Conservation (phyloP, 176 grass and related monocot species). For the Tuctoria greenei region DNA sequence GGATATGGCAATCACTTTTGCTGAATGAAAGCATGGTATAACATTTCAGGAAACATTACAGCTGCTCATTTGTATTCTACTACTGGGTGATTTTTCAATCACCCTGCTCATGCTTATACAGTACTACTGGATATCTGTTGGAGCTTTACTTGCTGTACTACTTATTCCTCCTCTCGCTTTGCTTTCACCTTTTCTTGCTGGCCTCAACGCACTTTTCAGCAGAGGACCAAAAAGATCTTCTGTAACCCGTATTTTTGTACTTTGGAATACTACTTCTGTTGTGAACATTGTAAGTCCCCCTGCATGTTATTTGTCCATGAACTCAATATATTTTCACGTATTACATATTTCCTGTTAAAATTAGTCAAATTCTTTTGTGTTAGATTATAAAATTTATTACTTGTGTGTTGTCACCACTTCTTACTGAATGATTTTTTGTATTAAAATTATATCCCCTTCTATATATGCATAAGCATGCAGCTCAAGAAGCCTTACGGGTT, state of each 20-base stretch:
- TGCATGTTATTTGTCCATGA: neutral
- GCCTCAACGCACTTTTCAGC: conserved; percentile 94
- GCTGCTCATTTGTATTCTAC: conserved; percentile 76
- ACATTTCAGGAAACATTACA: conserved; percentile 88
- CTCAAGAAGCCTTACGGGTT: neutral
- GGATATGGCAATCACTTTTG: neutral
- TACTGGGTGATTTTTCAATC: conserved; percentile 84
- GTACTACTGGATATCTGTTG: conserved; percentile 96
- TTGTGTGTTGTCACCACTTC: conserved; percentile 6
- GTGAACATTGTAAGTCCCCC: conserved; percentile 81
- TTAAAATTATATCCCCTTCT: neutral
- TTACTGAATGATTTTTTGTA: neutral
- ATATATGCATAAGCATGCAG: neutral
- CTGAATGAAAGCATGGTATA: conserved; percentile 35
- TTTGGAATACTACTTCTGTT: conserved; percentile 89
- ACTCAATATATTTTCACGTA: neutral
- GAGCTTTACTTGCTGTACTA: conserved; percentile 79
- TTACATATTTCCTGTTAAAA: neutral
- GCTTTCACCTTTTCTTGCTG: conserved; percentile 95
- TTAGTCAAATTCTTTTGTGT: neutral
- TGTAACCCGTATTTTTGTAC: conserved; percentile 83
- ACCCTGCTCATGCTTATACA: conserved; percentile 90
- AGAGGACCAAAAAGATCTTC: conserved; percentile 91
- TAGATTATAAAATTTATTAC: conserved; percentile 14
- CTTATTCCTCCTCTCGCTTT: conserved; percentile 82